phyloP scores from a whole-genome alignment of 2,329 filamentous ascomycete species.

The Arthrobotrys musiformis region DNA sequence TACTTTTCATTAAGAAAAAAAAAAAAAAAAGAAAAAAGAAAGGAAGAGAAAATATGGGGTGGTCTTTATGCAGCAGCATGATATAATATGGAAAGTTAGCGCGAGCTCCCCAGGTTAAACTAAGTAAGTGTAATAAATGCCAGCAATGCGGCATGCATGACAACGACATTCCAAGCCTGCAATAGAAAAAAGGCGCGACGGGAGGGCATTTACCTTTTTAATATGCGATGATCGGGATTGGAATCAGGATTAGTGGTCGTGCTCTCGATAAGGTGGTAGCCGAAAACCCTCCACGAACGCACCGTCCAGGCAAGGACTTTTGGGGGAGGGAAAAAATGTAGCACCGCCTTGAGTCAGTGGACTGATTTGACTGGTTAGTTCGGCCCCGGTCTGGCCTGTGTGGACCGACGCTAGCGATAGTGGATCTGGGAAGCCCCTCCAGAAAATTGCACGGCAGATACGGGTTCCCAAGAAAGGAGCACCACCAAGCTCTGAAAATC shows the following conservation, averaged over 20 bases:
- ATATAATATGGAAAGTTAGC: slow-evolving; percentile 48
- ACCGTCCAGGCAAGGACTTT: slow-evolving; percentile 36
- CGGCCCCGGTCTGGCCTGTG: slow-evolving; percentile 29
- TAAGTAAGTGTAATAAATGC: slow-evolving; percentile 33
- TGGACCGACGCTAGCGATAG: slow-evolving; percentile 50
- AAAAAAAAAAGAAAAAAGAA: slow-evolving; percentile 25
- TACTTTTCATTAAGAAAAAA: background rate
- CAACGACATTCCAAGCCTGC: slow-evolving; percentile 41
- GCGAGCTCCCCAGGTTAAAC: slow-evolving; percentile 43
- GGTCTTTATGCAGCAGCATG: slow-evolving; percentile 41
- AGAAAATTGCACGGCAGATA: slow-evolving; percentile 51
- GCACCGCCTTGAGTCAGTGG: slow-evolving; percentile 42
- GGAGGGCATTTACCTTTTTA: slow-evolving; percentile 55
- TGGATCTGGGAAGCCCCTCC: slow-evolving; percentile 48
- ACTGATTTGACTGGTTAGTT: slow-evolving; percentile 42
- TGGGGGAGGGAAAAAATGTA: slow-evolving; percentile 12
- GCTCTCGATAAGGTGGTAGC: slow-evolving; percentile 17
- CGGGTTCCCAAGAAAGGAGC: slow-evolving; percentile 20
- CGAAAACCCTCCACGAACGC: slow-evolving; percentile 23
- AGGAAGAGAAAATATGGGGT: slow-evolving; percentile 20
- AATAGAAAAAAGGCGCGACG: slow-evolving; percentile 33
- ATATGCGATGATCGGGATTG: slow-evolving; percentile 46
- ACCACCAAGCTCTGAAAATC: slow-evolving; percentile 17
- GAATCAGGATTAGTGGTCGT: slow-evolving; percentile 38
- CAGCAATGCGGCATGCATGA: slow-evolving; percentile 46